Base-by-base conservation (phyloP, 768 basidiomycete genomes). In the Dioszegia hungarica region DNA sequence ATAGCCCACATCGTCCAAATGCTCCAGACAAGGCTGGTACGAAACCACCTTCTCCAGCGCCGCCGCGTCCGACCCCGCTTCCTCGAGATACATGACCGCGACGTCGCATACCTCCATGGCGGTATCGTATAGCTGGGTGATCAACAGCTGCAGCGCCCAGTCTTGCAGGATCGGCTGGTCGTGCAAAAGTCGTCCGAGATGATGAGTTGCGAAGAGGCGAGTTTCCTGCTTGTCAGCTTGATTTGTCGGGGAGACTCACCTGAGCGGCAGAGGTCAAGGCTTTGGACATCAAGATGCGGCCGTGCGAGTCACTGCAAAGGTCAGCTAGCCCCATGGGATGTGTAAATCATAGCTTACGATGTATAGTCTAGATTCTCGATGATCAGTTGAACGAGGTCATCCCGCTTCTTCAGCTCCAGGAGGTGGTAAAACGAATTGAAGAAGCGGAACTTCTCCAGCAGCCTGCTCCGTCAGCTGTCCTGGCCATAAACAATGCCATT, bases 401-500 rank as follows among this genome's bases (percentile, higher is more conserved):
- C 92, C 34, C 95, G 82, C 75, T 87, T 88, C 24, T 87, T 82
- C 33, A 97, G 81, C 70, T 98, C 95, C 68, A 87, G 90, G 40
- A 98, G 78, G 71, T 92, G 93, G 72, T 98, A 98, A 75, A 98
- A 93, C 0, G 89, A 87, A 0, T 92, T 98, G 75, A 97, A 98
- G 25, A 97, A 82, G 67, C 88, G 89, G 77, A 87, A 87, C 65
- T 88, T 88, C 76, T 95, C 91, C 75, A 99, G 78, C 14, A 98
- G 77, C 40, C 93, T 94, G 31, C 6, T 5, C 14, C 5, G 27
- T 60, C 56, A 60, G 49, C 39, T n/a, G n/a, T n/a, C n/a, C n/a
- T n/a, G n/a, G n/a, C n/a, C n/a, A n/a, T n/a, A n/a, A n/a, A n/a
- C n/a, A n/a, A n/a, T n/a, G n/a, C n/a, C n/a, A n/a, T n/a, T n/a